A percentile compares a stretch with the other conserved stretches of the same genome.
Evolutionary conservation across 345 rosid genomes (phyloP).

Genomic region (Brassica juncea): DNA sequence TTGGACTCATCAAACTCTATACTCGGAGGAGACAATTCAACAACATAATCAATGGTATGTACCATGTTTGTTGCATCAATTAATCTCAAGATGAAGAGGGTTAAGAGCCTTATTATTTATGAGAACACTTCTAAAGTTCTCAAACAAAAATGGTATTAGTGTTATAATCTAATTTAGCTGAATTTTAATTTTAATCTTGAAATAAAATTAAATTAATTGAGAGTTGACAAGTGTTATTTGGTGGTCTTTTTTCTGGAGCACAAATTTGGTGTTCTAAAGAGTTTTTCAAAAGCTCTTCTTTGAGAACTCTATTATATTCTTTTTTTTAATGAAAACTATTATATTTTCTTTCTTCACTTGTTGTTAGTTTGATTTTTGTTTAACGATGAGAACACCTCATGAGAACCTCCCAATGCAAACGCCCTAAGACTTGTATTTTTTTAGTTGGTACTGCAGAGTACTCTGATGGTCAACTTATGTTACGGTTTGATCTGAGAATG

Average conservation of each 20-base stretch:
- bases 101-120: background rate
- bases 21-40: background rate
- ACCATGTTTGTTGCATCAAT: background rate
- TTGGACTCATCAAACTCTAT: background rate
- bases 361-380: background rate
- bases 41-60: background rate
- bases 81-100: background rate
- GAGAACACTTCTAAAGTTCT: too few species aligned
- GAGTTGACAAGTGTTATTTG: too few species aligned
- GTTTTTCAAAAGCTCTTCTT: background rate
- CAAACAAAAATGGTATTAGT: background rate
- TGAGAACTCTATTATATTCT: background rate
- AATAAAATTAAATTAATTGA: too few species aligned
- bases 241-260: background rate
- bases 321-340: too few species aligned
- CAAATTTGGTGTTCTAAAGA: background rate
- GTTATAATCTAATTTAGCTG: background rate
- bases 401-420: background rate
- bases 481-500: constrained; percentile 13
- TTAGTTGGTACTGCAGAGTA: constrained; percentile 13
- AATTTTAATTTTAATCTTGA: background rate
- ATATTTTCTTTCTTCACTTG: background rate
- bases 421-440: background rate
- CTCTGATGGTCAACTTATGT: constrained; percentile 10
- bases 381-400: background rate